Base-by-base conservation (phyloP, 768 basidiomycete species). In the Lepiota venenata region DNA sequence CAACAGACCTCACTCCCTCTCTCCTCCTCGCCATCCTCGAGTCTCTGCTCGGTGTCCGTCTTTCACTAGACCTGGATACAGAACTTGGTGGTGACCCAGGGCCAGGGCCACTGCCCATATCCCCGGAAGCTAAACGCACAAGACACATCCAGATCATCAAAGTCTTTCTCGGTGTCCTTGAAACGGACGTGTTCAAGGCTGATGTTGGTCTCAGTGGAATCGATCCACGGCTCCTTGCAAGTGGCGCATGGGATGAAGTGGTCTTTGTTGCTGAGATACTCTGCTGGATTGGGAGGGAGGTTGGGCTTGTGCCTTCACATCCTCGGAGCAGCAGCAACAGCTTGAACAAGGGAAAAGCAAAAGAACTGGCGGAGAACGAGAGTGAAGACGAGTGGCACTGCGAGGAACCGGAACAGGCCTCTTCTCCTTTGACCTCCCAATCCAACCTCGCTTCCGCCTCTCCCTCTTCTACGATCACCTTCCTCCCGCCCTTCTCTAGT, bases 1-100 rank as follows among this genome's bases (percentile, higher is more conserved):
- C 81, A 12, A 64, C 70, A 10, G 86, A 91, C 60, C 77, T 92
- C 9, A 88, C 86, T 0, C 88, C 89, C 0, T 81, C 83, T 0
- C 75, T 91, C 7, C 76, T 91, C 20, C 76, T 91, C 32, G 84
- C 80, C 38, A 77, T 90, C 57, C 74, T 91, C 14, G 88, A 90
- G 58, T 80, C 77, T 1, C 68, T 90, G 40, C 71, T 88, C 36
- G 64, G 69, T 18, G 63, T 69, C 5, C 80, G 83, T 21, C 79
- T 91, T 8, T 80, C 82, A 4, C 51, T 68, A 21, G 77, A 57
- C 59, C 71, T 50, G 10, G 32, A 32, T 8, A 32, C 32, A 32
- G n/a, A n/a, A n/a, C n/a, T n/a, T n/a, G n/a, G n/a, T n/a, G n/a
- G n/a, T n/a, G n/a, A n/a, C n/a, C n/a, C n/a, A n/a, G 27, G 27